A percentile compares a stretch with the other conserved stretches of the same genome.
phyloP scores from a whole-genome alignment of 1,284 basidiomycete species.

The Laetiporus sulphureus region DNA sequence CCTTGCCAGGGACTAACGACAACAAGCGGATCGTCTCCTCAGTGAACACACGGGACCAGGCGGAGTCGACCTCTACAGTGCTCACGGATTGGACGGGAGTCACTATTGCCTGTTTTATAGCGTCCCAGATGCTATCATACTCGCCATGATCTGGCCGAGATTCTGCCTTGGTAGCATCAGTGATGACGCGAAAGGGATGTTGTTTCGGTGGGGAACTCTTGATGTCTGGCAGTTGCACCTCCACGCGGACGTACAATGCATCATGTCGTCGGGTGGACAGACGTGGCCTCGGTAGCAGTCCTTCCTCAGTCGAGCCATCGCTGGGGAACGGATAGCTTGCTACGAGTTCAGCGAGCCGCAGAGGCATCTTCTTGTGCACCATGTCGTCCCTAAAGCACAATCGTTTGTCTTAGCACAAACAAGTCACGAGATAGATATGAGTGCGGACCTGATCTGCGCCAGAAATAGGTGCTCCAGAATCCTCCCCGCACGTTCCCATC shows the following conservation, averaged over 20 bases:
- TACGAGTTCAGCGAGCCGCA: constrained; percentile 62
- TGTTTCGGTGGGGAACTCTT: constrained; percentile 34
- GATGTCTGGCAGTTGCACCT: constrained; percentile 38
- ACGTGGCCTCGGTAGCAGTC: constrained; percentile 45
- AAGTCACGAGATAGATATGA: constrained; percentile 2
- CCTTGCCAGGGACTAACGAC: constrained; percentile 35
- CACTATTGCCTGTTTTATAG: constrained; percentile 37
- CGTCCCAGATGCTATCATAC: constrained; percentile 44
- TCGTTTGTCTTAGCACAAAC: constrained; percentile 2
- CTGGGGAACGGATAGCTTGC: constrained; percentile 57
- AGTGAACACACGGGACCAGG: constrained; percentile 40
- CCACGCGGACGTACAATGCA: constrained; percentile 59
- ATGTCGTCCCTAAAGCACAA: constrained; percentile 48
- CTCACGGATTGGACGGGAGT: constrained; percentile 16
- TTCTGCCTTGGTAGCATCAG: constrained; percentile 50
- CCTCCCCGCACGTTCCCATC: constrained; percentile 65
- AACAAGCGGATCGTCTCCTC: constrained; percentile 62
- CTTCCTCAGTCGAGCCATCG: constrained; percentile 32
- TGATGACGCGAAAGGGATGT: constrained; percentile 51
- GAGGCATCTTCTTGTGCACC: constrained; percentile 48
- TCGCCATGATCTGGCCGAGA: constrained; percentile 30
- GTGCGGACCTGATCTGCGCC: constrained; percentile 53
- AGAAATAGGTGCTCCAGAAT: constrained; percentile 71
- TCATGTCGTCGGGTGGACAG: constrained; percentile 58
- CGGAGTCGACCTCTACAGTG: constrained; percentile 8